These are phyloP conservation scores for Nothophaeocryptopus gaeumannii DNA, from an alignment of 2,329 filamentous ascomycete species.

Conservation along the genomic window DNA sequence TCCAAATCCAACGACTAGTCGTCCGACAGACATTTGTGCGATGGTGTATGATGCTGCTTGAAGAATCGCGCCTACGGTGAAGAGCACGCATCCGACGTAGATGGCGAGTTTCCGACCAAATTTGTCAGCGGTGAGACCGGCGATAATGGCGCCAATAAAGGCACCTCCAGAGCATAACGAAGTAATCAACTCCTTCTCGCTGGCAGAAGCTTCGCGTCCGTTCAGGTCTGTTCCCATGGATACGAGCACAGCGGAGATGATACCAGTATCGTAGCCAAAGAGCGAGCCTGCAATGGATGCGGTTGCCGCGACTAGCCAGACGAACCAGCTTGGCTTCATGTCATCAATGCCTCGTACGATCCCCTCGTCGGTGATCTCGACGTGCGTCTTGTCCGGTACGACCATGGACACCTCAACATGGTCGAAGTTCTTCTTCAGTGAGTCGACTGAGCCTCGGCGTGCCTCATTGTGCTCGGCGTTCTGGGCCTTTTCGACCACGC, in stretches of 20 bases:
- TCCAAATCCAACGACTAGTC: slow-evolving; percentile 42
- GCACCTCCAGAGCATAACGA: slow-evolving; percentile 39
- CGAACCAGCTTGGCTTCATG: slow-evolving; percentile 21
- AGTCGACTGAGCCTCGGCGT: slow-evolving; percentile 9
- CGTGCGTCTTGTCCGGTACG: slow-evolving; percentile 18
- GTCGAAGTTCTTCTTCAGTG: slow-evolving; percentile 21
- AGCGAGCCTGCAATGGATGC: slow-evolving; percentile 25
- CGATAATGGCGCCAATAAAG: slow-evolving; percentile 38
- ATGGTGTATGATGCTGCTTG: slow-evolving; percentile 4
- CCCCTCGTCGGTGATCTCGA: slow-evolving; percentile 18
- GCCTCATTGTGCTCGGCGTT: slow-evolving; percentile 13
- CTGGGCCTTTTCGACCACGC: slow-evolving; percentile 10
- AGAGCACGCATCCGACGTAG: slow-evolving; percentile 41
- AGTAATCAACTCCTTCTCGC: slow-evolving; percentile 41
- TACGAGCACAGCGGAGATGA: slow-evolving; percentile 40
- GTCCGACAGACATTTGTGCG: slow-evolving; percentile 4
- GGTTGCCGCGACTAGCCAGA: slow-evolving; percentile 26
- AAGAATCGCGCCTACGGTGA: slow-evolving; percentile 35
- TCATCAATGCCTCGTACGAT: slow-evolving; percentile 23
- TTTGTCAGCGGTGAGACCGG: slow-evolving; percentile 37
- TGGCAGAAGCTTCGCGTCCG: slow-evolving; percentile 31
- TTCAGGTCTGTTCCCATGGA: slow-evolving; percentile 36
- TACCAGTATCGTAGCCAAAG: slow-evolving; percentile 39
- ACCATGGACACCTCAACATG: slow-evolving; percentile 17
- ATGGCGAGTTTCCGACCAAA: slow-evolving; percentile 41